These are phyloP conservation scores for Spiraea crenata DNA, from an alignment of 331 rosid species.

Conservation along the genomic window DNA sequence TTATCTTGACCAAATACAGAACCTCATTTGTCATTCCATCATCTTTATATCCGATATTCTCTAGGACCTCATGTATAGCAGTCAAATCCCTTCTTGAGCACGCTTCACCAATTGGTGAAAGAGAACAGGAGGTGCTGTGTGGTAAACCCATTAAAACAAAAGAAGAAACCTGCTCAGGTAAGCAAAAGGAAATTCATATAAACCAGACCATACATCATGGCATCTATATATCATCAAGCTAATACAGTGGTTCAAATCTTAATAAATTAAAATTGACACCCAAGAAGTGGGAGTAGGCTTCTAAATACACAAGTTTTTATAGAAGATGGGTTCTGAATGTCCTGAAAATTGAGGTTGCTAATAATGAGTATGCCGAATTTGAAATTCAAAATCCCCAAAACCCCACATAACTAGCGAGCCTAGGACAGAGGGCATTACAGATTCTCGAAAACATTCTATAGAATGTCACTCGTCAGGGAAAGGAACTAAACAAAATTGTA, in stretches of 20 bases:
- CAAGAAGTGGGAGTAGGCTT: neutral
- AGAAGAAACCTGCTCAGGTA: constrained; percentile 54
- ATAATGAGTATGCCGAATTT: neutral
- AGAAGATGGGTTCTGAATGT: neutral
- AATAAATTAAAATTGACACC: neutral
- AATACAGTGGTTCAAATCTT: neutral
- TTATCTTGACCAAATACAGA: constrained; percentile 20
- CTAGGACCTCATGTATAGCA: constrained; percentile 76
- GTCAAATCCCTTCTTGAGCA: constrained; percentile 80
- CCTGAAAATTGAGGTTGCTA: neutral
- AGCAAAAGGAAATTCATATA: neutral
- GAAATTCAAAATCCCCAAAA: neutral
- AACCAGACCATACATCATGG: neutral
- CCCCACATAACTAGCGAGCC: neutral
- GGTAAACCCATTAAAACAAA: constrained; percentile 73
- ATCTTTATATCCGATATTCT: constrained; percentile 64
- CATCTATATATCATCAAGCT: neutral
- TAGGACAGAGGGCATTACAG: too few species aligned
- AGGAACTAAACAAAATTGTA: neutral
- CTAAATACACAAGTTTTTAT: neutral
- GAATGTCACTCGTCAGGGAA: neutral
- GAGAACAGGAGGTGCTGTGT: constrained; percentile 50
- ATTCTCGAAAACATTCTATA: neutral
- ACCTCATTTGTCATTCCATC: constrained; percentile 85
- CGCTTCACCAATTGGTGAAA: constrained; percentile 84